Percentiles rank a stretch among this genome's conserved stretches.
These are phyloP conservation scores for Eragrostis tef DNA, from an alignment of 202 grass and related monocot species.

Conservation along the genomic window DNA sequence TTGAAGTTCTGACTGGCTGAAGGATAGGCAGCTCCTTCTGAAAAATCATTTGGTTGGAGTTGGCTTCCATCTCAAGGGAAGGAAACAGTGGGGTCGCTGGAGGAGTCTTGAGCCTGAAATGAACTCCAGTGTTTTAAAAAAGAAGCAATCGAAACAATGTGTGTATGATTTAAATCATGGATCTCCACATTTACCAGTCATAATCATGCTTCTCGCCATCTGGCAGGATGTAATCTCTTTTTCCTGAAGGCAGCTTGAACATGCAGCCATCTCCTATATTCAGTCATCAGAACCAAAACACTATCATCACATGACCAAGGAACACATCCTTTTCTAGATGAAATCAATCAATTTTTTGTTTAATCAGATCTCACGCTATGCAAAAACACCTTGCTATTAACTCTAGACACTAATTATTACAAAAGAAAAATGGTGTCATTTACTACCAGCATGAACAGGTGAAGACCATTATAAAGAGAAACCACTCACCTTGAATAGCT, in stretches of 20 bases:
- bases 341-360: not conserved
- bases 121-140: not conserved
- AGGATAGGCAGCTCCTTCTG: conserved; percentile 67
- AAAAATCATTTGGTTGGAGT: conserved; percentile 50
- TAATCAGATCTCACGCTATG: not conserved
- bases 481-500: conserved; percentile 54
- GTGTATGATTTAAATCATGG: not conserved
- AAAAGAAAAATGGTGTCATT: not conserved
- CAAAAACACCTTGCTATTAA: not conserved
- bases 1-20: conserved; percentile 61
- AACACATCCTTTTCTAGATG: not conserved
- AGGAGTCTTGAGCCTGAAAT: conserved; percentile 70
- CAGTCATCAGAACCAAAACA: conserved; percentile 14
- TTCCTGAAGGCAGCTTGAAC: conserved; percentile 57
- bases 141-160: not conserved
- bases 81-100: conserved; percentile 68
- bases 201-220: conserved; percentile 63
- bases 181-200: conserved; percentile 50
- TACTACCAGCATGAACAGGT: conserved; percentile 1
- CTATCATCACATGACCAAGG: not conserved
- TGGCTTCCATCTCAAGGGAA: conserved; percentile 74
- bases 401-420: not conserved
- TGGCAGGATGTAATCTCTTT: conserved; percentile 51
- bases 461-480: not conserved
- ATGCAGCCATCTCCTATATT: conserved; percentile 49